Base-by-base conservation (phyloP, 2,329 filamentous ascomycete genomes). In the Ophiostoma triangulosporum region DNA sequence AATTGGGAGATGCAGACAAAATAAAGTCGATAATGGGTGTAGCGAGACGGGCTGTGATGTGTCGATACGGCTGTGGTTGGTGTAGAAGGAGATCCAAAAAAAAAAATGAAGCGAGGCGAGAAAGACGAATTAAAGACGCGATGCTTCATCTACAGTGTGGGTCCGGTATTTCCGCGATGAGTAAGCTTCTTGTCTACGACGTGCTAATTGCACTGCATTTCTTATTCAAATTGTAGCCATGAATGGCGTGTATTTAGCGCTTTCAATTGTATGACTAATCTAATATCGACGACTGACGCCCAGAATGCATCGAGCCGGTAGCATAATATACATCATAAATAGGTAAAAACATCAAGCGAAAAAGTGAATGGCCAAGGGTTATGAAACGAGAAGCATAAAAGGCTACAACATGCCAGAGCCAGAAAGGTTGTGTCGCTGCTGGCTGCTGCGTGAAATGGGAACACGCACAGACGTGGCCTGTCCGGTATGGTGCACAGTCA, bases 401-500 rank as follows among this genome's bases (percentile, higher is more conserved):
- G 38, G 38, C 38, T 43, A 43, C n/a, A 17, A 29, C 11, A 31
- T 31, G 11, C 29, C 26, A n/a, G 14, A n/a, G 24, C 22, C 27
- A 29, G 35, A 22, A 22, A 38, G 6, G 17, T n/a, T 22, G 20
- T 48, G 17, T 12, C 20, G 35, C 45, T 32, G 32, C 26, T n/a
- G 8, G 46, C 17, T 24, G 14, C 36, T 43, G 32, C 53, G 53
- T 22, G 56, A 26, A n/a, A 57, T 57, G 8, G 56, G 56, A 7
- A 57, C 53, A 12, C 56, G 56, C 51, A 57, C 56, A n/a, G 51
- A 52, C 35, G 53, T 57, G 2, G 51, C 48, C 14, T 51, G 32
- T 15, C 53, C 53, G 40, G 54, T 45, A 5, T 31, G 49, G 53
- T 46, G 51, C 31, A 55, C 48, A 1, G 53, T 53, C 49, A 52